phyloP scores from a whole-genome alignment of 805 yeast genomes.

The Myxozyma melibiosi region DNA sequence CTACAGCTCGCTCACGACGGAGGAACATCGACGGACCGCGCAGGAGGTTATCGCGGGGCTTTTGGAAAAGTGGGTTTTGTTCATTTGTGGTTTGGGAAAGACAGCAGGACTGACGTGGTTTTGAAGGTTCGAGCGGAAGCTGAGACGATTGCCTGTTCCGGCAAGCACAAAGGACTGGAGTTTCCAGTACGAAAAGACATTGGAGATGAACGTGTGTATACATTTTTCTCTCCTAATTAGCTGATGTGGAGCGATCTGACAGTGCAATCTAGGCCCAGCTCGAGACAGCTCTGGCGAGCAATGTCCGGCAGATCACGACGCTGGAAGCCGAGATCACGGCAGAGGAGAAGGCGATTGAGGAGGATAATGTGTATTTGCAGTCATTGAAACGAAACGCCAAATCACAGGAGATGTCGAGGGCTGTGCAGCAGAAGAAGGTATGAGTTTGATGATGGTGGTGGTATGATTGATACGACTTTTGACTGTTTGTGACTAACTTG shows the following conservation, averaged over 20 bases:
- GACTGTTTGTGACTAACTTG: background rate
- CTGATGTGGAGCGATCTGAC: background rate
- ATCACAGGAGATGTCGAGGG: conserved; percentile 17
- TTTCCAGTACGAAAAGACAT: conserved; percentile 23
- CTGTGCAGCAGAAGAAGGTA: conserved; percentile 26
- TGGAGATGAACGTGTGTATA: conserved; percentile 23
- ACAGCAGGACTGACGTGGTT: background rate
- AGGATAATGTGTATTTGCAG: conserved; percentile 17
- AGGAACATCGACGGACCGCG: conserved; percentile 17
- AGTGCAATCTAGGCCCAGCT: conserved; percentile 7
- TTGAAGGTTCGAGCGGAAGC: conserved; percentile 15
- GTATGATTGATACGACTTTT: background rate
- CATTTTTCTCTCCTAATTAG: background rate
- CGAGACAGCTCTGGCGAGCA: conserved; percentile 13
- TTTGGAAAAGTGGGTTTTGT: conserved; percentile 7
- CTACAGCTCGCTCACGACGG: conserved; percentile 2
- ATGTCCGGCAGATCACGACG: conserved; percentile 16
- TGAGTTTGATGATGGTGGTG: background rate
- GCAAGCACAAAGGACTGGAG: conserved; percentile 20
- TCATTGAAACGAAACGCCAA: conserved; percentile 20
- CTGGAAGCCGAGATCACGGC: conserved; percentile 21
- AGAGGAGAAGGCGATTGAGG: conserved; percentile 14
- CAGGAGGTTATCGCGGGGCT: conserved; percentile 16
- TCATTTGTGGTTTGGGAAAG: background rate
- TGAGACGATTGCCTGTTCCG: conserved; percentile 26